Evolutionary conservation across 176 grass and related monocot genomes (phyloP).

Genomic region (Puccinellia tenuiflora): DNA sequence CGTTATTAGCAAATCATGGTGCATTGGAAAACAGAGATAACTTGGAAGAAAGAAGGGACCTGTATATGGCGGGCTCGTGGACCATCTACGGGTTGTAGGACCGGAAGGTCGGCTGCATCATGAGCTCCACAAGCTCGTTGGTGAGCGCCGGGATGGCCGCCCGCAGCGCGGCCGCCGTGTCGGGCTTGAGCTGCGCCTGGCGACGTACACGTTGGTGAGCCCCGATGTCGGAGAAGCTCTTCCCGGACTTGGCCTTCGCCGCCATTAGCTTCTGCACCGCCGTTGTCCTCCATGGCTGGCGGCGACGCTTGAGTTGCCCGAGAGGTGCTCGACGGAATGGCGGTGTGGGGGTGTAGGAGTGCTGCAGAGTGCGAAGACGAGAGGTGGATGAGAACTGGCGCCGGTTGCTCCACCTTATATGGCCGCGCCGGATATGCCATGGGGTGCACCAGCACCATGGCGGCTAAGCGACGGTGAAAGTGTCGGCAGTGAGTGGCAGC

Average conservation of each 20-base stretch:
- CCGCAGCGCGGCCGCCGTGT: constrained; percentile 46
- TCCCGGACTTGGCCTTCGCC: constrained; percentile 57
- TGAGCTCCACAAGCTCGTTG: constrained; percentile 47
- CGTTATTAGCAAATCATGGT: neutral
- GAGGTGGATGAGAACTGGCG: neutral
- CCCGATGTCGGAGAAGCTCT: constrained; percentile 72
- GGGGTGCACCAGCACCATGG: neutral
- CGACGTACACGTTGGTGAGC: constrained; percentile 92
- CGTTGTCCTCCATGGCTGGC: constrained; percentile 6
- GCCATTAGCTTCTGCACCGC: constrained; percentile 41
- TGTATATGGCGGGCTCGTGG: constrained; percentile 79
- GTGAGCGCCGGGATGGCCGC: constrained; percentile 56
- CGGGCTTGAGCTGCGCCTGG: constrained; percentile 81
- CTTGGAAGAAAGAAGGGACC: constrained; percentile 22
- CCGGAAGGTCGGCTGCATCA: constrained; percentile 83
- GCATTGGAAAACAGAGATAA: neutral
- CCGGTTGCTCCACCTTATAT: neutral
- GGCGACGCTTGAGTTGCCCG: neutral
- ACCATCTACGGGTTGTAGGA: constrained; percentile 67
- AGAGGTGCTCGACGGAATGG: neutral
- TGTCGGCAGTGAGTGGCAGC: neutral
- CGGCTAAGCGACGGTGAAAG: neutral
- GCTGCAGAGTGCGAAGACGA: neutral
- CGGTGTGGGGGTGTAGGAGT: neutral
- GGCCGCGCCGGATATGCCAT: neutral